Percentiles rank a stretch among this genome's conserved stretches.
These are phyloP conservation scores for Eimeria necatrix DNA, from an alignment of 169 alveolate genomes.

Conservation along the genomic window DNA sequence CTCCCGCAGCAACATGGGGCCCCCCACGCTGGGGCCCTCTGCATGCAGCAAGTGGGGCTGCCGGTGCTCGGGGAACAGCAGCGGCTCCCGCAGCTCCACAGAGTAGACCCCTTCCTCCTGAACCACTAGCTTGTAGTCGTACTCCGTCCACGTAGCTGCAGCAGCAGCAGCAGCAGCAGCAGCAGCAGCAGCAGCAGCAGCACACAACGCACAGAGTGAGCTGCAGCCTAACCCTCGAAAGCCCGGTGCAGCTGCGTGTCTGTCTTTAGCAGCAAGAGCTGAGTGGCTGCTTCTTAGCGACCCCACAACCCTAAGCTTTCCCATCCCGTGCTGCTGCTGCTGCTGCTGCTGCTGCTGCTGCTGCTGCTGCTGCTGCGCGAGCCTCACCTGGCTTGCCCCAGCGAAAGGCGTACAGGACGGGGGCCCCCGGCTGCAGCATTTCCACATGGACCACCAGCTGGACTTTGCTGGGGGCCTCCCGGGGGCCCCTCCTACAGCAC, in stretches of 20 bases:
- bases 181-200: neutral
- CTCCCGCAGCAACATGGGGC: neutral
- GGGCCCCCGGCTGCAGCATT: conserved; percentile 4
- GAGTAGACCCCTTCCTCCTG: conserved; percentile 24
- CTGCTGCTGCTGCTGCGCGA: no score
- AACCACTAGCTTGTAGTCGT: conserved; percentile 16
- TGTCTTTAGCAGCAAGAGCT: no score
- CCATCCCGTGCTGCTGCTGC: no score
- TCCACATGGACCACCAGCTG: conserved; percentile 6
- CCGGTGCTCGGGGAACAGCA: neutral
- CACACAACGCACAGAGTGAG: no score
- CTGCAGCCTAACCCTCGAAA: no score
- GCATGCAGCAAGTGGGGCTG: neutral
- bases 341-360: no score
- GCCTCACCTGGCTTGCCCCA: conserved; percentile 64
- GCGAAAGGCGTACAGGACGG: conserved; percentile 50
- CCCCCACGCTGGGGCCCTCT: neutral
- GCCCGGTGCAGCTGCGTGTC: no score
- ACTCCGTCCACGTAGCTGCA: conserved; percentile 53
- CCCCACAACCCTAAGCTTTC: no score
- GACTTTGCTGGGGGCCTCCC: conserved; percentile 20
- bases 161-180: neutral
- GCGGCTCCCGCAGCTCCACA: conserved; percentile 37
- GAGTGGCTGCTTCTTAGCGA: no score
- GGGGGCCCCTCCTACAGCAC: neutral